Evolutionary conservation across 306 rosid genomes (phyloP), one percentile per base, ranked within the genome.

Genomic region (Senna siamea): DNA sequence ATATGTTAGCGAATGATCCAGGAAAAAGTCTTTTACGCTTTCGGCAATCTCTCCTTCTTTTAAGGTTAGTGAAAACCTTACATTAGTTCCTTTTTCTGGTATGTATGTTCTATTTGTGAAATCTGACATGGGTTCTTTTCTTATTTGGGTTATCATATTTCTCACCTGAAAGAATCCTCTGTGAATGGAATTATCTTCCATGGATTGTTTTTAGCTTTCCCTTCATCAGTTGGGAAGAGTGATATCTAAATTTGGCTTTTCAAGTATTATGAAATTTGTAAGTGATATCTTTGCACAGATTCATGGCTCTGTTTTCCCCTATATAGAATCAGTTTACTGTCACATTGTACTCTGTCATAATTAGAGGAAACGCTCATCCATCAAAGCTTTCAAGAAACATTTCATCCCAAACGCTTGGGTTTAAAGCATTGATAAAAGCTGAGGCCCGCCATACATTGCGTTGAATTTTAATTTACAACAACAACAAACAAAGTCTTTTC

Each of bases 1-100:
- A 86, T 46, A 92, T 87, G 91, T 47, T 87, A 56, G 83, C 85
- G 46, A 87, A 87, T 77, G 85, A 87, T 72, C 91, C 91, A 2
- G 87, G 87, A 34, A 85, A 85, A 63, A 87, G 91, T 76, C 82
- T 84, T 28, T 66, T 87, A 54, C 78, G 84, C 37, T 87, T 87
- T 80, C 79, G 91, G 54, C 89, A 87, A 44, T 87, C 92, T 60
- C 89, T 87, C 28, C 89, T 87, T 58, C 76, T 87, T 47, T 72
- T 85, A 17, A 72, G 92, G 92, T 85, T 38, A 57, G 79, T 58
- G 22, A 17, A 17, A 43, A 5, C 11, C 18, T 7, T 5, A 19
- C 22, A 23, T 5, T 23, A 23, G 22, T 20, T 55, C 26, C 59
- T 44, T 20, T 26, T 9, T 54, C 20, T 37, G 47, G 14, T 22